Conservation (phyloP, 179 eudicot species). For the Heliamphora pulchella region DNA sequence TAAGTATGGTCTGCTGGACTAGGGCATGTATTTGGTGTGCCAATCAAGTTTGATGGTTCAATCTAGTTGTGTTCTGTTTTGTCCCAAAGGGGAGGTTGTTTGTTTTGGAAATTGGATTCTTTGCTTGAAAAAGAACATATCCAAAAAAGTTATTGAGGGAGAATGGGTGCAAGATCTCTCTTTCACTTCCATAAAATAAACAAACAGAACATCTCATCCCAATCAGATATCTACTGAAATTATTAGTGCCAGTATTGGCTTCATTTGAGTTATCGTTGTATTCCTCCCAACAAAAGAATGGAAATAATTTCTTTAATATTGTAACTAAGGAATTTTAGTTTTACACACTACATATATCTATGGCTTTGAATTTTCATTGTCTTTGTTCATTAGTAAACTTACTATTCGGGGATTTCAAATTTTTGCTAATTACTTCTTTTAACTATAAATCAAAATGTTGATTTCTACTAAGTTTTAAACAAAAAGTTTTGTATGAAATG, state of each 20-base stretch:
- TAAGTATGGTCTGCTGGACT: background rate
- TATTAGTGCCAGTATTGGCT: background rate
- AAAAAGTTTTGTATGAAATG: background rate
- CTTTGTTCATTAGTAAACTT: background rate
- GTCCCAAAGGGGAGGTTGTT: background rate
- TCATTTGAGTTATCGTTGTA: background rate
- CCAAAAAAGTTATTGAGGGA: background rate
- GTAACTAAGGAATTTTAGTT: background rate
- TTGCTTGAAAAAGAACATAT: background rate
- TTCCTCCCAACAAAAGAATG: background rate
- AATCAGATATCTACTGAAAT: background rate
- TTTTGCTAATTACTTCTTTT: background rate
- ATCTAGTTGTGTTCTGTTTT: background rate
- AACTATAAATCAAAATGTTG: background rate
- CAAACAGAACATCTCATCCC: background rate
- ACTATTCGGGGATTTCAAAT: background rate
- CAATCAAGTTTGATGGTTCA: background rate
- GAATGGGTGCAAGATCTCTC: background rate
- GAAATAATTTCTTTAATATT: background rate
- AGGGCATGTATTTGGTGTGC: background rate
- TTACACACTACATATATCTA: background rate
- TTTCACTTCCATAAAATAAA: background rate
- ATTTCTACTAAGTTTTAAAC: background rate
- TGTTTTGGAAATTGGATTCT: background rate
- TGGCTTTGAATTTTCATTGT: background rate